Evolutionary conservation across 1,139 yeast genomes (phyloP).

Genomic region (Magnusiomyces fungicola): DNA sequence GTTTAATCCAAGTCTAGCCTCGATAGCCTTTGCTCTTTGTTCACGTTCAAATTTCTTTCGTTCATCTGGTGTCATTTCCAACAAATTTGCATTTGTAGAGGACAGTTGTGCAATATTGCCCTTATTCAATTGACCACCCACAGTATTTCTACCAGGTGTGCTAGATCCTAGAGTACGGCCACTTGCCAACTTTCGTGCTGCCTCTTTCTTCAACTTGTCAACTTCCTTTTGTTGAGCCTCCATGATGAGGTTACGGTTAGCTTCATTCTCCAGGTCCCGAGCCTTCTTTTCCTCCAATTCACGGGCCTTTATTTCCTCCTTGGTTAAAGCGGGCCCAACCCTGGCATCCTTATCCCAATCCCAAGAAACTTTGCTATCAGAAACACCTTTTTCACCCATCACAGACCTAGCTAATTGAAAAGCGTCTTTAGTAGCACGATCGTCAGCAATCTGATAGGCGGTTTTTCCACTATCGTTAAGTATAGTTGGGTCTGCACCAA

Average conservation of each 20-base stretch:
- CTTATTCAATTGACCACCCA: not conserved
- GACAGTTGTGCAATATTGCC: slow-evolving; percentile 20
- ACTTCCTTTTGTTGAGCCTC: slow-evolving; percentile 34
- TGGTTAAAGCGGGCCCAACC: slow-evolving; percentile 58
- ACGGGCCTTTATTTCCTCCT: slow-evolving; percentile 50
- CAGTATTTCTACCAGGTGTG: not conserved
- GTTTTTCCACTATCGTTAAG: slow-evolving; percentile 51
- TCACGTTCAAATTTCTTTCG: slow-evolving; percentile 61
- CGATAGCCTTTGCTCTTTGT: slow-evolving; percentile 94
- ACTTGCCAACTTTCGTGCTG: slow-evolving; percentile 29
- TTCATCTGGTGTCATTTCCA: slow-evolving; percentile 28
- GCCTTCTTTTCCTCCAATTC: slow-evolving; percentile 35
- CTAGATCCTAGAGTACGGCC: slow-evolving; percentile 21
- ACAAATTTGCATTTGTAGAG: slow-evolving; percentile 19
- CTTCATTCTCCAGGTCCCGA: slow-evolving; percentile 20
- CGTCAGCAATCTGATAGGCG: slow-evolving; percentile 50
- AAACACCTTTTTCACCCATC: slow-evolving; percentile 50
- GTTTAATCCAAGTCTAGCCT: slow-evolving; percentile 56
- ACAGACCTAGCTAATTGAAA: slow-evolving; percentile 63
- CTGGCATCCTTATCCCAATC: slow-evolving; percentile 61
- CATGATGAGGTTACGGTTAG: slow-evolving; percentile 17
- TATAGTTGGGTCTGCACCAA: slow-evolving; percentile 65
- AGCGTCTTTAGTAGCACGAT: slow-evolving; percentile 40
- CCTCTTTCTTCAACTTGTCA: slow-evolving; percentile 22
- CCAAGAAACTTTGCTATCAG: slow-evolving; percentile 31